Evolutionary conservation across 495 filamentous ascomycete genomes (phyloP).

Genomic region (Antarctomyces pellizariae): DNA sequence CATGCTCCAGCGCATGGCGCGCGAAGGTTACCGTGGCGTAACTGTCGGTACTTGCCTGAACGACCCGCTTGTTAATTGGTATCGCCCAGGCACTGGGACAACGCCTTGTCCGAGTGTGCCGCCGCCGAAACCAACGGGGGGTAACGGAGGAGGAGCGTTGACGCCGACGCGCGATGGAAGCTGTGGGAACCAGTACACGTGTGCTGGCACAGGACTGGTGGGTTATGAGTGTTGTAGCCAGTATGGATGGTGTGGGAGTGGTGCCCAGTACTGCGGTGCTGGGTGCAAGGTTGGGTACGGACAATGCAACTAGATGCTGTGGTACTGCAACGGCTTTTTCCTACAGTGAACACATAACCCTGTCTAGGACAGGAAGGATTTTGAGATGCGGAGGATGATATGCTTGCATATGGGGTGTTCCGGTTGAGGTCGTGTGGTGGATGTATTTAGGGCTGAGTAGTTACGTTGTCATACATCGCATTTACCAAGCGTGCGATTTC

Average conservation of each 20-base stretch:
- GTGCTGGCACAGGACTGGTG: slow-evolving; percentile 3
- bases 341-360: no score
- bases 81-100: slow-evolving; percentile 18
- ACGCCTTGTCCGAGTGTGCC: slow-evolving; percentile 10
- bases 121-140: slow-evolving; percentile 10
- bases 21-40: slow-evolving; percentile 37
- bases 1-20: slow-evolving; percentile 34
- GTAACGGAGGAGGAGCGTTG: slow-evolving; percentile 15
- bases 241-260: slow-evolving; percentile 4
- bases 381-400: no score
- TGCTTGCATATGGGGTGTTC: no score
- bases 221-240: slow-evolving; percentile 3
- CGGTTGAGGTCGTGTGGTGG: no score
- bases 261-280: slow-evolving; percentile 3
- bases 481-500: no score
- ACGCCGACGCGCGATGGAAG: slow-evolving; percentile 14
- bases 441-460: no score
- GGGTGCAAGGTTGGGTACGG: slow-evolving; percentile 6
- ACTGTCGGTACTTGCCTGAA: slow-evolving; percentile 56
- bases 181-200: slow-evolving; percentile 3
- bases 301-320: slow-evolving; percentile 1
- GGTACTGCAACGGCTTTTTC: no score
- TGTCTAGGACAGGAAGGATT: no score
- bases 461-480: no score
- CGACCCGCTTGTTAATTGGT: slow-evolving; percentile 51